Base-by-base conservation (phyloP, 305 asterid genomes). In the Fraxinus sp. region DNA sequence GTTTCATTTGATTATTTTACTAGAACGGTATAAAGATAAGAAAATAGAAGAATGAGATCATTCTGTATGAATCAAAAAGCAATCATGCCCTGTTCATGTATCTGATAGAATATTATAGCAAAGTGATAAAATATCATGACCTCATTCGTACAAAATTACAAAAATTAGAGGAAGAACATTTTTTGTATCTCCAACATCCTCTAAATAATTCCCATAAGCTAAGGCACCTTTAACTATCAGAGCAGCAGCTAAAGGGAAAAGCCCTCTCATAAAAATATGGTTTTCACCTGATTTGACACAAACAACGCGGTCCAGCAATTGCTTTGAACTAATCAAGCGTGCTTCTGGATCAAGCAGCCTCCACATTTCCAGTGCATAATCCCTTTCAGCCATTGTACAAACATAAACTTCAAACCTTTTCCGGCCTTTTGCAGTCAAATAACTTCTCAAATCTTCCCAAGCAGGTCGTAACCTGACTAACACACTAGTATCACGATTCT, bases 351-450 rank as follows among this genome's bases (percentile, higher is more conserved):
- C 98, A 76, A 97, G 98, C 84, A 97, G 83, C 90, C 99, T 92
- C 98, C 99, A 96, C 92, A 97, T 97, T 88, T 97, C 99, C 89
- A 97, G 89, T 76, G 98, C 99, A 85, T 93, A 97, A 85, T 97
- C 98, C 88, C 98, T 91, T 90, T 97, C 98, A 32, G 99, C 99
- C 99, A 94, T 92, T 76, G 99, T 96, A 83, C 99, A 96, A 33
- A 96, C 99, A 88, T 89, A 94, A 46, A 94, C 99, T 86, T 97
- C 98, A 90, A 97, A 97, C 87, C 98, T 90, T 89, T 90, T 97
- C 52, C 98, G 94, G 39, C 98, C 99, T 89, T 89, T 96, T n/a
- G 98, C 97, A 35, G 92, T 94, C 91, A 95, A 88, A 84, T 95
- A 95, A 87, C 85, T 91, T 86, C 86, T 95, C 86, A 95, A 82